Conservation (phyloP, 805 yeast species). For the Torulaspora delbrueckii region DNA sequence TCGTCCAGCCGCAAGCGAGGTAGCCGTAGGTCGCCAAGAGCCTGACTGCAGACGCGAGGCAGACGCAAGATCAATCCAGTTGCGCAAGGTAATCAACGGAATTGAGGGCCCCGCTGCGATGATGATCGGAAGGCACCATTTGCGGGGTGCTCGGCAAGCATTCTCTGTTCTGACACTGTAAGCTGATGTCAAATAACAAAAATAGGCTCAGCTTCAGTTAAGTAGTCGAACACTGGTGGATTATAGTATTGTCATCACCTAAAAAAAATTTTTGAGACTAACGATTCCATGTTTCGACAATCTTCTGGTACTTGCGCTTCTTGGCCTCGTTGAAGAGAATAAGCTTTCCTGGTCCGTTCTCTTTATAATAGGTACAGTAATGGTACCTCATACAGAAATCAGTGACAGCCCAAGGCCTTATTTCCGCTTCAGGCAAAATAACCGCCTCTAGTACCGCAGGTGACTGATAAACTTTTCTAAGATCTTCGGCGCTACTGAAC, state of each 20-base stretch:
- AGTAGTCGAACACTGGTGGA: too few relatives aligned
- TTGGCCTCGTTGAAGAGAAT: not conserved
- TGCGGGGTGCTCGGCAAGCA: too few relatives aligned
- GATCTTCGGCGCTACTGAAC: constrained; percentile 3
- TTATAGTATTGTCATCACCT: too few relatives aligned
- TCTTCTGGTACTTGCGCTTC: constrained; percentile 2
- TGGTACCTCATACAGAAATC: constrained; percentile 4
- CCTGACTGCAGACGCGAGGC: too few relatives aligned
- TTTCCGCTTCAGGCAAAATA: constrained; percentile 8
- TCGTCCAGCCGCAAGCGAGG: not conserved
- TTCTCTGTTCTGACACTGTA: too few relatives aligned
- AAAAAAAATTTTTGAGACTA: not conserved
- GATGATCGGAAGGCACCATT: too few relatives aligned
- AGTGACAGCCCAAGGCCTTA: constrained; percentile 1
- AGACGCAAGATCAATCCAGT: too few relatives aligned
- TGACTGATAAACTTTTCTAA: constrained; percentile 8
- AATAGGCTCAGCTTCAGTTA: not conserved
- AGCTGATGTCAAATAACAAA: too few relatives aligned
- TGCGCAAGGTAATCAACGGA: too few relatives aligned
- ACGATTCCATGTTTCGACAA: constrained; percentile 4
- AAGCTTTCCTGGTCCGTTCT: constrained; percentile 4
- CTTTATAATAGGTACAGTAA: constrained; percentile 4
- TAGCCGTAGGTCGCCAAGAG: too few relatives aligned
- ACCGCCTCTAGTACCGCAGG: constrained; percentile 12
- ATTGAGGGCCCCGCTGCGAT: too few relatives aligned